phyloP scores from a whole-genome alignment of 2,329 filamentous ascomycete genomes.

The Alternaria sp. region DNA sequence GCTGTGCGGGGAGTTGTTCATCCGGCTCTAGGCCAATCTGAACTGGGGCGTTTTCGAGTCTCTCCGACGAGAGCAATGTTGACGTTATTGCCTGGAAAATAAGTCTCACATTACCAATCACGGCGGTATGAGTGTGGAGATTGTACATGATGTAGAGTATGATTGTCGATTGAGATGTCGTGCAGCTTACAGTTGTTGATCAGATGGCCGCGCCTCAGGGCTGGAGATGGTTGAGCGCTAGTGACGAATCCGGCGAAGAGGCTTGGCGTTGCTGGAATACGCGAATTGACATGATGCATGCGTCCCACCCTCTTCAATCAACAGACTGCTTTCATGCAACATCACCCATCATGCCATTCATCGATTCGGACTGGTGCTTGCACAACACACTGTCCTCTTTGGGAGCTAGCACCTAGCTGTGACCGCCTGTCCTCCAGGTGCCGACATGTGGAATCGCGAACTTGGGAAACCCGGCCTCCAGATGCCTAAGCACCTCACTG shows the following conservation, averaged over 20 bases:
- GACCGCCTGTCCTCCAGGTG: background rate
- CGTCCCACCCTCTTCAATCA: background rate
- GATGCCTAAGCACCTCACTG: background rate
- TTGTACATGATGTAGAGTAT: background rate
- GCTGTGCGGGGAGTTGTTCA: conserved; percentile 4
- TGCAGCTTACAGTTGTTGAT: background rate
- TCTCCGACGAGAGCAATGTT: background rate
- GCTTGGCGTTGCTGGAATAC: background rate
- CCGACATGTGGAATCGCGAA: background rate
- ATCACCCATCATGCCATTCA: background rate
- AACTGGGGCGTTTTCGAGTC: background rate
- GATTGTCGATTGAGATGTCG: background rate
- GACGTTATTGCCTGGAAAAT: background rate
- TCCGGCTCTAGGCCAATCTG: background rate
- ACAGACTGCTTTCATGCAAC: background rate
- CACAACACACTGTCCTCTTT: background rate
- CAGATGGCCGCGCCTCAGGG: background rate
- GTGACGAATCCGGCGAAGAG: background rate
- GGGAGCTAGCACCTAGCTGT: background rate
- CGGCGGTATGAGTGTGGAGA: background rate
- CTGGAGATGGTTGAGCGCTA: background rate
- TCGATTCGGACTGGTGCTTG: background rate
- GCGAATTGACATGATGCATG: background rate
- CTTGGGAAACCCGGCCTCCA: background rate
- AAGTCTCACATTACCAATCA: background rate